These are phyloP conservation scores for Diaporthe ilicicola DNA, from an alignment of 2,329 filamentous ascomycete genomes.

Conservation along the genomic window DNA sequence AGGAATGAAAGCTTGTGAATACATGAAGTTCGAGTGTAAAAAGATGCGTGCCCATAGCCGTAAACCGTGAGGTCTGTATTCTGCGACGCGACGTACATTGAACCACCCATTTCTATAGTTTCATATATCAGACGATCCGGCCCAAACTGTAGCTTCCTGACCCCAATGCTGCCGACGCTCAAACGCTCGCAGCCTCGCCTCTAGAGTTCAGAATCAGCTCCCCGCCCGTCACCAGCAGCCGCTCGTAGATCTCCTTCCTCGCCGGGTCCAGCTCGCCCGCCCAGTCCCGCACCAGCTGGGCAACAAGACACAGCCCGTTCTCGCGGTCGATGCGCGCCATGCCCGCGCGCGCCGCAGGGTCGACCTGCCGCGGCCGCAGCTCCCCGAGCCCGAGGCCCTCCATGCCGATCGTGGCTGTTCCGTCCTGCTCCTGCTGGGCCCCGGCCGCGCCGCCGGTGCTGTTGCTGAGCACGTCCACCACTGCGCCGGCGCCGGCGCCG, in stretches of 20 bases:
- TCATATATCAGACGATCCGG: neutral
- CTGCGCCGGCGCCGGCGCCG: neutral
- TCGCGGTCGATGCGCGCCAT: constrained; percentile 65
- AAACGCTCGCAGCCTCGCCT: constrained; percentile 15
- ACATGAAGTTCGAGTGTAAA: neutral
- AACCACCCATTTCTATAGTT: neutral
- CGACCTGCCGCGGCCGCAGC: constrained; percentile 56
- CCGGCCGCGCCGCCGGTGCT: neutral
- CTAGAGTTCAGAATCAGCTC: constrained; percentile 48
- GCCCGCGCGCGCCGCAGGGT: constrained; percentile 52
- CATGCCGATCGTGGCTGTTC: constrained; percentile 35
- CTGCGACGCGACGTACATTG: neutral
- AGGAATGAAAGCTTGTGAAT: constrained; percentile 13
- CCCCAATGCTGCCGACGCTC: neutral
- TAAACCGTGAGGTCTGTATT: neutral
- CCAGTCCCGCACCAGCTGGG: constrained; percentile 59
- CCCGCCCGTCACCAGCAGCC: constrained; percentile 60
- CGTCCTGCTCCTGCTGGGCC: constrained; percentile 34
- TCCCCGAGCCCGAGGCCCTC: constrained; percentile 47
- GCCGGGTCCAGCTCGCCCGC: constrained; percentile 50
- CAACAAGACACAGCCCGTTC: constrained; percentile 67
- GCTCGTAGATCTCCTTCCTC: constrained; percentile 53
- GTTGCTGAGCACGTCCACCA: neutral
- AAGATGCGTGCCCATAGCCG: too few relatives aligned
- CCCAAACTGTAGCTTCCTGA: neutral